Evolutionary conservation across 352 stramenopile species (phyloP).

Genomic region (Globisporangium irregulare): DNA sequence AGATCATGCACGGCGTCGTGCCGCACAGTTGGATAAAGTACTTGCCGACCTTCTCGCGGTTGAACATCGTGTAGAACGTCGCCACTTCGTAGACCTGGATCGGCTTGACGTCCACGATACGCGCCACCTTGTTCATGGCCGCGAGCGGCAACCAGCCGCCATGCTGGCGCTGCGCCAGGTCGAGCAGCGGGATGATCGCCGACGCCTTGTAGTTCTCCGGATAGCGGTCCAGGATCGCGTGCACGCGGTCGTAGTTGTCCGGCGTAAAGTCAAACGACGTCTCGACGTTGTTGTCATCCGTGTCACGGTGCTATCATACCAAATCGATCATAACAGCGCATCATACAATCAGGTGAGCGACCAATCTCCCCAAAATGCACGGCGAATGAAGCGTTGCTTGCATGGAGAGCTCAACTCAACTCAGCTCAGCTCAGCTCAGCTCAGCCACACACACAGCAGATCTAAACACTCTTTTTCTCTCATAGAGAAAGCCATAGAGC

Average conservation of each 20-base stretch:
- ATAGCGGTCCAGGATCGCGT: conserved; percentile 96
- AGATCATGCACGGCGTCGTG: conserved; percentile 99
- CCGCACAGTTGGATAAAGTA: conserved; percentile 97
- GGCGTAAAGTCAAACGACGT: conserved; percentile 98
- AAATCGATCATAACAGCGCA: neutral
- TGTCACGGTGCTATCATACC: conserved; percentile 91
- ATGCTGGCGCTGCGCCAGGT: conserved; percentile 95
- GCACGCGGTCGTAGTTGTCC: conserved; percentile 96
- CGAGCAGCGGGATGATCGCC: conserved; percentile 98
- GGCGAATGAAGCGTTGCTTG: neutral
- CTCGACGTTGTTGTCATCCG: conserved; percentile 94
- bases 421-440: neutral
- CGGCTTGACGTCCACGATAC: conserved; percentile 95
- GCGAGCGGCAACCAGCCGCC: conserved; percentile 97
- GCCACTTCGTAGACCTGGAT: conserved; percentile 99
- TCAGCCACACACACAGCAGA: neutral
- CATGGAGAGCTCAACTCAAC: neutral
- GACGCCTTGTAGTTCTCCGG: conserved; percentile 99
- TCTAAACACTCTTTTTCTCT: neutral
- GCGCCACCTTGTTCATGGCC: conserved; percentile 99
- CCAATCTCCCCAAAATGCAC: neutral
- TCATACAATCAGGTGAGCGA: neutral
- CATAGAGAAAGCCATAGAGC: neutral
- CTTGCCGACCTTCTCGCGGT: conserved; percentile 92
- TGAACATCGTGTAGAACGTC: conserved; percentile 99